Base-by-base conservation (phyloP, 139 green algal genomes). In the Eudorina sp. region DNA sequence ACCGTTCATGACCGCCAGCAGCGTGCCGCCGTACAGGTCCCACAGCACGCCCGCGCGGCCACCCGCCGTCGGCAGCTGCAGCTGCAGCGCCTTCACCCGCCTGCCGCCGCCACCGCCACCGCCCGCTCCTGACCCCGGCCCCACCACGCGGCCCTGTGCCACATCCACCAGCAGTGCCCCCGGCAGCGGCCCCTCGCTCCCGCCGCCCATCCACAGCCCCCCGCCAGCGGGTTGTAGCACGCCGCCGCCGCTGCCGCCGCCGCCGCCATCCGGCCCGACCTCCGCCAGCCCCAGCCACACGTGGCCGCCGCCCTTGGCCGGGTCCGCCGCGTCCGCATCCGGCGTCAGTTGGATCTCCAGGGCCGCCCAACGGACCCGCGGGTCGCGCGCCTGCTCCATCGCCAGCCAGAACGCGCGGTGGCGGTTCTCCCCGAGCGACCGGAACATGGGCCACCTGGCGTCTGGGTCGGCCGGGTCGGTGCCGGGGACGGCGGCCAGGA, bases 201-300 rank as follows among this genome's bases (percentile, higher is more conserved):
- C 4, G 8, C 13, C 62, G 29, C 62, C 29, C 13, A 21, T 41
- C 38, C 70, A 53, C 70, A 79, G 13, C 70, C 70, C 53, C 31
- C 8, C 23, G 40, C 34, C 36, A 34, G 55, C 53, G 11, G 34
- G 31, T 14, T n/a, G 34, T 9, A 75, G 7, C 36, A 46, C 75
- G n/a, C 75, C 19, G 31, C 48, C 31, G 8, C 75, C 48, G 5
- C 45, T 45, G 25, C 48, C 31, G 8, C 75, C 48, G 5, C 45
- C 73, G 25, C 43, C 43, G 14, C 41, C 43, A 6, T 3, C 43
- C 7, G 25, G 27, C 27, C 73, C 73, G 46, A 53, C 48, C 5
- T 9, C 23, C 23, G 16, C 81, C 4, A 87, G 45, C 8, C 81
- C 81, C n/a, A 87, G 46, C 81, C 81, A 87, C 14, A 87, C 25